Base-by-base conservation (phyloP, 169 alveolate species). In the Eimeria acervulina region DNA sequence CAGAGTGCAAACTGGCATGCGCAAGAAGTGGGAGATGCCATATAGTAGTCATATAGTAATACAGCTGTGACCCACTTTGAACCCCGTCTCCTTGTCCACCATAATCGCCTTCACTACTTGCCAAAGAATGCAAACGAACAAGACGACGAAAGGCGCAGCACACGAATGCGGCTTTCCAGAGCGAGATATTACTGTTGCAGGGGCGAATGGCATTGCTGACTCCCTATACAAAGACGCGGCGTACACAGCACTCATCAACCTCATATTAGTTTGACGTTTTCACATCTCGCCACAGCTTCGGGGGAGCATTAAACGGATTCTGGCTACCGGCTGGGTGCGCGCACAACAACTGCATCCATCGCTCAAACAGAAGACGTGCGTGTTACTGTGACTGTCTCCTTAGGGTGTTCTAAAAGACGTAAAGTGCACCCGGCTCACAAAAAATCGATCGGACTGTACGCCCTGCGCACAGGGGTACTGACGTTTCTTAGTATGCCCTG, bases 81-180 rank as follows among this genome's bases (percentile, higher is more conserved):
- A 85, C 59, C 93, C 93, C 21, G 93, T 85, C 59, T 85, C 93
- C 61, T 85, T 85, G 66, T 85, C 93, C 7, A 85, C 78, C 93
- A 85, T 85, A 36, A 85, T 85, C 8, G 93, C 93, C 59, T 85
- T 85, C 80, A 85, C 93, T 36, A 59, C 93, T 85, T 85, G 93
- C 93, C 93, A 85, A 55, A 85, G 93, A 52, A 85, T 85, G 80
- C 93, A 85, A 10, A 85, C 78, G 36, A 85, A 59, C 38, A 85
- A 59, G 13, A 85, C 78, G 44, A 85, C 93, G 78, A 85, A 85
- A 10, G 93, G 93, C 23, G 93, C 93, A 55, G 80, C 36, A 70
- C 93, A 85, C 61, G 93, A 85, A 2, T 52, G 80, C 12, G 93
- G 93, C 42, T 85, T 85, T 13, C 80, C 93, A 33, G 28, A 33